A percentile compares a stretch with the other conserved stretches of the same genome.
These are phyloP conservation scores for Acer campestre DNA, from an alignment of 345 rosid genomes.

Conservation along the genomic window DNA sequence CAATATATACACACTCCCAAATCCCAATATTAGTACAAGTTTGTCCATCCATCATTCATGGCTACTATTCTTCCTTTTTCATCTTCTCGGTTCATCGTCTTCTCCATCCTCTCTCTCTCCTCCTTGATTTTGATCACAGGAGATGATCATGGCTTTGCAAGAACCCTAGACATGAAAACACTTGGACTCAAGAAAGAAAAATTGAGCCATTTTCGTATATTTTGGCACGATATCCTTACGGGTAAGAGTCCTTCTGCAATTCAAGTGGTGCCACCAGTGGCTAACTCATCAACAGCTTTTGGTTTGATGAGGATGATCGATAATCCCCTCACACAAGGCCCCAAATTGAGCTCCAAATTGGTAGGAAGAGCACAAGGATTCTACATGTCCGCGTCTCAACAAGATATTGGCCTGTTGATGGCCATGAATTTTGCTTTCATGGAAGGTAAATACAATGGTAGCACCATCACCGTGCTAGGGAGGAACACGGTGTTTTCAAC, in stretches of 20 bases:
- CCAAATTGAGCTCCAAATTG: conserved; percentile 51
- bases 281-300: conserved; percentile 44
- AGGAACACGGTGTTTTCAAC: conserved; percentile 52
- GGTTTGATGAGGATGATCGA: conserved; percentile 66
- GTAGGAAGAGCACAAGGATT: conserved; percentile 80
- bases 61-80: conserved; percentile 15
- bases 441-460: conserved; percentile 68
- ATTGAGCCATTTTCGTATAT: conserved; percentile 58
- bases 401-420: conserved; percentile 64
- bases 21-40: background rate
- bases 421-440: conserved; percentile 70
- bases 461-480: conserved; percentile 69
- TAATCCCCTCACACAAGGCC: conserved; percentile 60
- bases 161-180: conserved; percentile 30
- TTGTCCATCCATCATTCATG: conserved; percentile 2
- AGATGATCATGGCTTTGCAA: conserved; percentile 26
- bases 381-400: conserved; percentile 52
- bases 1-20: background rate
- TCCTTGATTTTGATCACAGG: conserved; percentile 19
- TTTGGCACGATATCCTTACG: conserved; percentile 64
- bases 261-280: conserved; percentile 38
- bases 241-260: conserved; percentile 52
- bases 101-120: conserved; percentile 22
- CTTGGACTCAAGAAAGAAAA: conserved; percentile 45
- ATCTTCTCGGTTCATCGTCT: conserved; percentile 11